These are phyloP conservation scores for Penicillium sp. DNA, from an alignment of 2,329 filamentous ascomycete genomes.

Conservation along the genomic window DNA sequence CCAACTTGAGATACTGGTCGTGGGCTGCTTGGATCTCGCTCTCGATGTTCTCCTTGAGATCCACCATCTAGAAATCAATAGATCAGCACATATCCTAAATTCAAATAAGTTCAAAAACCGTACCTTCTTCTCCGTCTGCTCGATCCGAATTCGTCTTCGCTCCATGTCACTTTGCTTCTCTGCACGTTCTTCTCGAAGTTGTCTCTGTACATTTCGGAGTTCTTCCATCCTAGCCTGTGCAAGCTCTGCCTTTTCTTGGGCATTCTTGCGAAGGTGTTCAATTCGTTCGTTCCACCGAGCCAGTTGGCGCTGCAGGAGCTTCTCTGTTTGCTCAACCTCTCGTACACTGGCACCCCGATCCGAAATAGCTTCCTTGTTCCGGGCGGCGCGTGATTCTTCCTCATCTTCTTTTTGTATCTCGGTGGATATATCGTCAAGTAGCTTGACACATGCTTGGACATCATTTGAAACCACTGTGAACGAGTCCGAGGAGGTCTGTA, in stretches of 20 bases:
- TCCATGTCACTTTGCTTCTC: slow-evolving; percentile 93
- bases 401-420: slow-evolving; percentile 91
- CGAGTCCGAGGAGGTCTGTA: slow-evolving; percentile 89
- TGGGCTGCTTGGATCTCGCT: slow-evolving; percentile 87
- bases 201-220: slow-evolving; percentile 74
- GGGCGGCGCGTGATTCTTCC: slow-evolving; percentile 74
- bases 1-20: slow-evolving; percentile 96
- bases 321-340: slow-evolving; percentile 87
- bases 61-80: slow-evolving; percentile 71
- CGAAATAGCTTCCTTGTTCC: slow-evolving; percentile 82
- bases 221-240: slow-evolving; percentile 91
- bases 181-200: slow-evolving; percentile 77
- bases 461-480: slow-evolving; percentile 83
- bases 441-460: slow-evolving; percentile 81
- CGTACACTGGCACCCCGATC: slow-evolving; percentile 86
- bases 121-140: slow-evolving; percentile 99
- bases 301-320: slow-evolving; percentile 78
- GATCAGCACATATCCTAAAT: slow-evolving; percentile 18
- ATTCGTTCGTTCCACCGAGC: slow-evolving; percentile 84
- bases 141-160: slow-evolving; percentile 85
- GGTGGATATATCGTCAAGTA: slow-evolving; percentile 82
- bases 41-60: slow-evolving; percentile 96
- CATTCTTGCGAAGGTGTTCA: slow-evolving; percentile 77
- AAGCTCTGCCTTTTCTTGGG: slow-evolving; percentile 74
- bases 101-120: slow-evolving; percentile 18